These are phyloP conservation scores for Dendrobium nobile DNA, from an alignment of 106 monocot species.

Conservation along the genomic window DNA sequence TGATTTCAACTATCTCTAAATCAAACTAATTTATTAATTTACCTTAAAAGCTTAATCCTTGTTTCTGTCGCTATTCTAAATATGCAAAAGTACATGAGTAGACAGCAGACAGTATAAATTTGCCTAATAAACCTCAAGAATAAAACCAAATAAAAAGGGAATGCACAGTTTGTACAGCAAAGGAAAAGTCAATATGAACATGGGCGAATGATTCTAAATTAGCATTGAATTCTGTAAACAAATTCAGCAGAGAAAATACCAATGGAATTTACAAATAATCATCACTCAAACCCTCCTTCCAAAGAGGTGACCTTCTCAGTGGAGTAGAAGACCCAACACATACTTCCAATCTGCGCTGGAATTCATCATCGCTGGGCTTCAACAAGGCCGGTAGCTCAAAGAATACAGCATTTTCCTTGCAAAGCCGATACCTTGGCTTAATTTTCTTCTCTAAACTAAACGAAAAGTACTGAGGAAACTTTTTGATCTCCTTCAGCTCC, in stretches of 20 bases:
- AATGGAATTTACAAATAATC: slow-evolving; percentile 7
- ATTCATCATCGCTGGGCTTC: slow-evolving; percentile 44
- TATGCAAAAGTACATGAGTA: too few species aligned
- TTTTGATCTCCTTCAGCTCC: slow-evolving; percentile 44
- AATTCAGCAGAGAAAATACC: not conserved
- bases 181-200: not conserved
- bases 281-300: slow-evolving; percentile 24
- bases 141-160: not conserved
- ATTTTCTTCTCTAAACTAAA: slow-evolving; percentile 72
- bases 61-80: too few species aligned
- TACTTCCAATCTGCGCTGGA: slow-evolving; percentile 34
- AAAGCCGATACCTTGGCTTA: slow-evolving; percentile 41
- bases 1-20: too few species aligned
- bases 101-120: not conserved
- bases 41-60: too few species aligned
- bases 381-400: slow-evolving; percentile 61
- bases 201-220: not conserved
- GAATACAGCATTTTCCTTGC: slow-evolving; percentile 37
- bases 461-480: slow-evolving; percentile 86
- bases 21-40: too few species aligned
- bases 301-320: slow-evolving; percentile 50
- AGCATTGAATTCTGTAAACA: not conserved
- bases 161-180: not conserved
- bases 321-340: slow-evolving; percentile 57
- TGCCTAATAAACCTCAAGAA: not conserved